These are phyloP conservation scores for Cymbomonas tetramitiformis DNA, from an alignment of 139 green algal species.

Conservation along the genomic window DNA sequence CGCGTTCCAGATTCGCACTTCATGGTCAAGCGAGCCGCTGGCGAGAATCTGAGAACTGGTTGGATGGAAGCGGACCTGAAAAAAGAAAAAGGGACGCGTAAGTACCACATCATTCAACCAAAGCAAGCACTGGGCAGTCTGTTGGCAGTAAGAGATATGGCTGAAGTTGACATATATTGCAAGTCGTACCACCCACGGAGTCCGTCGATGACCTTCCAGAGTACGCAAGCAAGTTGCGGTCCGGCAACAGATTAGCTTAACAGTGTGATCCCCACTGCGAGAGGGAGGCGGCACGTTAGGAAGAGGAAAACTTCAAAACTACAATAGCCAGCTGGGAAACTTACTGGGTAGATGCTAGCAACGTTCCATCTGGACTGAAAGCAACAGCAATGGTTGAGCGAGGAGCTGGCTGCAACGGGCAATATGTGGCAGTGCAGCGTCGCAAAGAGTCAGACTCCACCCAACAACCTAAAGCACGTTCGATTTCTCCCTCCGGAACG, in stretches of 20 bases:
- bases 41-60: constrained; percentile 46
- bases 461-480: constrained; percentile 26
- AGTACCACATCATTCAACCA: too few species aligned
- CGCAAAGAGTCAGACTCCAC: constrained; percentile 48
- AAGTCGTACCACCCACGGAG: constrained; percentile 80
- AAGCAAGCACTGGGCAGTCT: too few species aligned
- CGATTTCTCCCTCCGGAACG: too few species aligned
- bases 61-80: constrained; percentile 73
- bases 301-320: neutral
- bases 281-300: constrained; percentile 36
- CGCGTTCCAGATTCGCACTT: constrained; percentile 64
- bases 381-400: constrained; percentile 71
- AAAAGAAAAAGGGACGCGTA: too few species aligned
- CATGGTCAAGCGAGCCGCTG: constrained; percentile 65
- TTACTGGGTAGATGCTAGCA: constrained; percentile 77
- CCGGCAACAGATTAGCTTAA: constrained; percentile 60
- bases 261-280: constrained; percentile 82
- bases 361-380: constrained; percentile 56
- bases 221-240: constrained; percentile 37
- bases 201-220: constrained; percentile 59
- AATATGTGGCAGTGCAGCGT: constrained; percentile 42
- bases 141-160: neutral
- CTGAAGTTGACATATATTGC: constrained; percentile 15
- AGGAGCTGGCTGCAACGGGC: constrained; percentile 42
- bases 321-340: too few species aligned